Evolutionary conservation across 805 yeast genomes (phyloP).

Genomic region (Blastobotrys attinorum): DNA sequence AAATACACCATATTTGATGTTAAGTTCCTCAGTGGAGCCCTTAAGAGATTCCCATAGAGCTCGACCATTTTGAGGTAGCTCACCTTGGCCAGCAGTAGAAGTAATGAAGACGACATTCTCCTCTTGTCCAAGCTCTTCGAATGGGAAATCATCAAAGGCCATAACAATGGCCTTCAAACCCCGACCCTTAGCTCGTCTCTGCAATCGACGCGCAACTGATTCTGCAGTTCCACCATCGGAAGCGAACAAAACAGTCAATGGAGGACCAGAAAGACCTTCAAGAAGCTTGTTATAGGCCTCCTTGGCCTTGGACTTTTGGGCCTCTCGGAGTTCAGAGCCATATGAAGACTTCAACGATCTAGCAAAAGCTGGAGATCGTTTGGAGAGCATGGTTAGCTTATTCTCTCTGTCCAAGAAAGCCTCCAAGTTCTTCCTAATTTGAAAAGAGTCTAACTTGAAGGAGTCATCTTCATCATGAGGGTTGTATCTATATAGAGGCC

Average conservation of each 20-base stretch:
- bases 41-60: constrained; percentile 67
- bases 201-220: constrained; percentile 67
- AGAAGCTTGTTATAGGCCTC: constrained; percentile 68
- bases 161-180: constrained; percentile 61
- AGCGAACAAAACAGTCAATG: constrained; percentile 76
- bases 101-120: constrained; percentile 60
- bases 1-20: constrained; percentile 52
- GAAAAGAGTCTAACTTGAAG: constrained; percentile 80
- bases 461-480: constrained; percentile 49
- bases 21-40: constrained; percentile 53
- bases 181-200: constrained; percentile 69
- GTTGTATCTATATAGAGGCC: constrained; percentile 89
- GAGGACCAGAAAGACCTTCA: constrained; percentile 89
- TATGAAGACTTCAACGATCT: constrained; percentile 60
- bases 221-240: constrained; percentile 92
- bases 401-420: constrained; percentile 86
- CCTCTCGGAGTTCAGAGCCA: constrained; percentile 50
- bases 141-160: constrained; percentile 63
- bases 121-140: constrained; percentile 67
- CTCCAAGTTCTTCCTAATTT: constrained; percentile 65
- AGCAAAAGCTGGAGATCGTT: constrained; percentile 64
- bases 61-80: constrained; percentile 77
- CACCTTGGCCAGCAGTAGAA: constrained; percentile 83
- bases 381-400: constrained; percentile 67
- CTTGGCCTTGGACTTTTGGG: constrained; percentile 61